Percentiles rank a stretch among this genome's conserved stretches.
phyloP scores from a whole-genome alignment of 768 basidiomycete species.

The Tricholomella constricta region DNA sequence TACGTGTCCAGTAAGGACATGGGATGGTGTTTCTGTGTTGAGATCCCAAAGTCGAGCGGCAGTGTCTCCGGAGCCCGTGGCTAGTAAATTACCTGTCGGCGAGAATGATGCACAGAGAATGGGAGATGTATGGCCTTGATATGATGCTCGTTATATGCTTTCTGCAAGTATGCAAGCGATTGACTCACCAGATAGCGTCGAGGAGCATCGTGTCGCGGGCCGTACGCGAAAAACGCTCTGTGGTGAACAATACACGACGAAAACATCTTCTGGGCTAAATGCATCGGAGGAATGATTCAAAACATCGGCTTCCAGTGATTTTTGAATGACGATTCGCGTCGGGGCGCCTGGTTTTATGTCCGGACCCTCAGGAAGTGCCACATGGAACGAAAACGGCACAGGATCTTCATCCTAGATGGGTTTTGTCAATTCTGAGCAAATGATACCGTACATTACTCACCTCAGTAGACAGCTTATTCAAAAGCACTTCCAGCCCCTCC shows the following conservation, averaged over 20 bases:
- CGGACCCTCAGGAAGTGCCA: constrained; percentile 64
- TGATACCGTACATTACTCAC: constrained; percentile 41
- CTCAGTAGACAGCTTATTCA: constrained; percentile 82
- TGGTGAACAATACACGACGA: constrained; percentile 88
- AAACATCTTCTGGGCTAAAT: constrained; percentile 84
- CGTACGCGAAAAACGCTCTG: constrained; percentile 95
- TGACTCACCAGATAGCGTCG: constrained; percentile 76
- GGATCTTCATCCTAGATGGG: constrained; percentile 75
- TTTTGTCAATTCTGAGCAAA: constrained; percentile 18
- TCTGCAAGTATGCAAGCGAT: not conserved
- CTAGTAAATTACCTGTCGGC: constrained; percentile 87
- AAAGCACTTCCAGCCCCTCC: constrained; percentile 83
- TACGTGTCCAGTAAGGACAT: constrained; percentile 83
- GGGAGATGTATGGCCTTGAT: constrained; percentile 82
- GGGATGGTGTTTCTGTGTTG: constrained; percentile 88
- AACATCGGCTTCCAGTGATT: constrained; percentile 82
- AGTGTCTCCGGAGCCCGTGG: constrained; percentile 95
- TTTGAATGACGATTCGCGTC: constrained; percentile 80
- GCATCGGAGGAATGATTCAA: constrained; percentile 69
- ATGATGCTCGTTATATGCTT: constrained; percentile 2
- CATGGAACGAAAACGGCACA: constrained; percentile 90
- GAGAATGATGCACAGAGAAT: constrained; percentile 96
- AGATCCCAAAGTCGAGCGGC: constrained; percentile 94
- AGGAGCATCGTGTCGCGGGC: constrained; percentile 92
- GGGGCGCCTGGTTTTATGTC: constrained; percentile 53